Conservation (phyloP, 495 filamentous ascomycete genomes). For the Penicillium salamii region DNA sequence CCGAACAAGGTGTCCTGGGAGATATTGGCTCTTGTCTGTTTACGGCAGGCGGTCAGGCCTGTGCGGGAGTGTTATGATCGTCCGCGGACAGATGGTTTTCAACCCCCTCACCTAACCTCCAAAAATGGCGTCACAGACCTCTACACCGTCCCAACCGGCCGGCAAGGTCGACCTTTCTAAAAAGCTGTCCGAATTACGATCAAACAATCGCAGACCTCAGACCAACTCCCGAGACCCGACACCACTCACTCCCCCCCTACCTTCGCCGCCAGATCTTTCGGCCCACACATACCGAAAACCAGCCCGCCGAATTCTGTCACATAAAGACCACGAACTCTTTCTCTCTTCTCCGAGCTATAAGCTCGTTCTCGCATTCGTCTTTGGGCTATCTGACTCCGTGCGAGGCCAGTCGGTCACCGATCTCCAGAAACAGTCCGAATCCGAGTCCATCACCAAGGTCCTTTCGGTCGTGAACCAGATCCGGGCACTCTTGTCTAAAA, state of each 20-base stretch:
- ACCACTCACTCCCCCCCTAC: slow-evolving; percentile 69
- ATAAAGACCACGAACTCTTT: slow-evolving; percentile 77
- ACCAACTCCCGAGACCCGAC: slow-evolving; percentile 56
- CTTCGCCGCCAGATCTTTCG: slow-evolving; percentile 64
- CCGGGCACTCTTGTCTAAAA: slow-evolving; percentile 56
- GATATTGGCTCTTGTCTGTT: slow-evolving; percentile 5
- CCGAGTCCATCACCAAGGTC: slow-evolving; percentile 59
- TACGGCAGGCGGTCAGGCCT: slow-evolving; percentile 16
- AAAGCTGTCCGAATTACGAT: slow-evolving; percentile 66
- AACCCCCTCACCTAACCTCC: slow-evolving; percentile 5
- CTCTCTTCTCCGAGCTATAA: slow-evolving; percentile 72
- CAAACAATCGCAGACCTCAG: slow-evolving; percentile 54
- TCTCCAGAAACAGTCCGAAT: slow-evolving; percentile 50
- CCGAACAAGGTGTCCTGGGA: too few species aligned
- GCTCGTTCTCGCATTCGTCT: slow-evolving; percentile 80
- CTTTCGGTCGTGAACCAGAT: slow-evolving; percentile 68
- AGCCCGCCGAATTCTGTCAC: slow-evolving; percentile 73
- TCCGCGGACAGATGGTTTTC: slow-evolving; percentile 3
- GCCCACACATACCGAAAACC: slow-evolving; percentile 63
- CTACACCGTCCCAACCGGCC: slow-evolving; percentile 15
- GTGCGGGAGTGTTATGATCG: background rate
- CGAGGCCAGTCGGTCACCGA: slow-evolving; percentile 71
- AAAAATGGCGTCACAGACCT: slow-evolving; percentile 29
- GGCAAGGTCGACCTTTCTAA: slow-evolving; percentile 57
- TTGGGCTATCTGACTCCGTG: slow-evolving; percentile 79